Base-by-base conservation (phyloP, 345 rosid species). In the Euphorbia peplus region DNA sequence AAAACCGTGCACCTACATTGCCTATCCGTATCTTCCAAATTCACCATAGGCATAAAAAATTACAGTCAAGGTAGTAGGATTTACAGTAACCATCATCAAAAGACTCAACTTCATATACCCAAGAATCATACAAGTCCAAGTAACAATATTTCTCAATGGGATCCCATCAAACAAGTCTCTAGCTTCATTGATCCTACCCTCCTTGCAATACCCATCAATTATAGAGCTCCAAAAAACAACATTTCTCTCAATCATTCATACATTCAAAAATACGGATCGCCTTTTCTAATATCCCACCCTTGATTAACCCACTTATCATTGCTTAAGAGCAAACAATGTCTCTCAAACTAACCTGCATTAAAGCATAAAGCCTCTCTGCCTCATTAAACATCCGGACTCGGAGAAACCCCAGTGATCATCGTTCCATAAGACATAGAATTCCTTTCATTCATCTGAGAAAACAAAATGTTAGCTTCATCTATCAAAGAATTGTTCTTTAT, bases 161-260 rank as follows among this genome's bases (percentile, higher is more conserved):
- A 87, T 89, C 52, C 25, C 18, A 65, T 86, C 84, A 67, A 91
- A 87, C 32, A 88, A 19, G 18, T 67, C 70, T 70, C 83, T 82
- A 59, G 93, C 97, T 52, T 83, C 83, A 56, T 47, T 48, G 61
- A 89, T 30, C 48, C 71, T 79, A 55, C 90, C 88, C 57, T 80
- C 77, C 78, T 86, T 91, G 77, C 95, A 87, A 69, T 74, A 87
- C 0, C 97, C 95, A 80, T 91, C 88, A 76, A 91, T 30, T 86
- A 91, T 84, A 30, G 84, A 81, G 76, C 90, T 86, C 84, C 78
- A 86, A 2, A 95, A 85, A 65, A 91, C 87, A 25, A 87, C 83
- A 63, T 89, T 91, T 67, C 79, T 89, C 71, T 76, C 76, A 12
- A 57, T 74, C 91, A 87, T 87, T 74, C 91, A 87, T 87, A 64